Evolutionary conservation across 2,329 filamentous ascomycete genomes (phyloP).

Genomic region (Cladosporium colombiae): DNA sequence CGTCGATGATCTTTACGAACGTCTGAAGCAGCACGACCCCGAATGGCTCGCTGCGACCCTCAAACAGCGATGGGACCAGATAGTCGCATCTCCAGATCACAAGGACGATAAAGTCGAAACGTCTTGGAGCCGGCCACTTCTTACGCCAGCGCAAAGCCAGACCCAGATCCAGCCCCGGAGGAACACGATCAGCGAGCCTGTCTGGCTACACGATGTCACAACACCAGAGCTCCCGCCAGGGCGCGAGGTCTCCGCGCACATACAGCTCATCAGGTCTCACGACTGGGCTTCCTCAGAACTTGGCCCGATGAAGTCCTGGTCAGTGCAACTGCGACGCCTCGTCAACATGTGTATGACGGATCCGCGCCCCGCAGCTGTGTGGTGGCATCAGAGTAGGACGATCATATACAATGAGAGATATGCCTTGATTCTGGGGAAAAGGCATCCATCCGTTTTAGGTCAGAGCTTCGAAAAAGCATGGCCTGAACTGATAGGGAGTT

Average conservation of each 20-base stretch:
- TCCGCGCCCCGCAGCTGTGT: slow-evolving; percentile 24
- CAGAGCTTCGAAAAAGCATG: slow-evolving; percentile 24
- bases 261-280: slow-evolving; percentile 20
- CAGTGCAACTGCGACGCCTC: slow-evolving; percentile 21
- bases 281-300: slow-evolving; percentile 26
- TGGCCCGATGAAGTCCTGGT: slow-evolving; percentile 25
- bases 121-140: neutral
- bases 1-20: slow-evolving; percentile 14
- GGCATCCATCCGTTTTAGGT: slow-evolving; percentile 29
- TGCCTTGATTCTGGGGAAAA: slow-evolving; percentile 33
- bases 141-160: neutral
- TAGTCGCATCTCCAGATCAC: neutral
- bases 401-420: slow-evolving; percentile 43
- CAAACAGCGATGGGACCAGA: slow-evolving; percentile 1
- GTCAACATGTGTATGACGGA: slow-evolving; percentile 26
- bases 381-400: slow-evolving; percentile 33
- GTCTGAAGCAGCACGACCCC: slow-evolving; percentile 21
- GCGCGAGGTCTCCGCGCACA: slow-evolving; percentile 12
- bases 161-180: neutral
- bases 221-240: neutral
- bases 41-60: slow-evolving; percentile 23
- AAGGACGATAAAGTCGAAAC: neutral
- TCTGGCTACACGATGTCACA: slow-evolving; percentile 18
- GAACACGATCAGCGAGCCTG: neutral
- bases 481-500: slow-evolving; percentile 22